phyloP scores from a whole-genome alignment of 192 early-diverging fungal species.

The Spizellomyces sp. region DNA sequence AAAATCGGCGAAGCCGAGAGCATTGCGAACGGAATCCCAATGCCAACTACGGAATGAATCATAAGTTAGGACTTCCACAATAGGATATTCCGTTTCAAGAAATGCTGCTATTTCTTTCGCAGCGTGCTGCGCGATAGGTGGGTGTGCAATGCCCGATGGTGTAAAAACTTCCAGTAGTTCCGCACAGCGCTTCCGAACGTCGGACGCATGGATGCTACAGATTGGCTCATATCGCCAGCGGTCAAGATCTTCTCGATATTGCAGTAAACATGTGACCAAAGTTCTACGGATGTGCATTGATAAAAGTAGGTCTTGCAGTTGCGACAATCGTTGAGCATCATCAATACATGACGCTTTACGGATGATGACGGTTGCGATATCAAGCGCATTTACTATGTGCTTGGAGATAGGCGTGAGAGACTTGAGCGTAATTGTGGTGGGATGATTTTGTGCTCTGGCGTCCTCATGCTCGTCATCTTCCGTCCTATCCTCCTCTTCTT shows the following conservation, averaged over 20 bases:
- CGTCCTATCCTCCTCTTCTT: neutral
- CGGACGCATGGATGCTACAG: neutral
- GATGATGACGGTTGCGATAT: no score
- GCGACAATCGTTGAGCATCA: no score
- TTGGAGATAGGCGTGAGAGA: no score
- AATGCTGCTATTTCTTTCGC: constrained; percentile 10
- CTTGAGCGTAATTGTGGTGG: no score
- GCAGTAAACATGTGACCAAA: constrained; percentile 11
- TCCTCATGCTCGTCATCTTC: no score
- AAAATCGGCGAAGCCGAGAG: neutral
- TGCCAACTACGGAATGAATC: constrained; percentile 10
- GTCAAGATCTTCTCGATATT: constrained; percentile 6
- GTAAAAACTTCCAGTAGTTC: constrained; percentile 1
- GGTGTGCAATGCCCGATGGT: neutral
- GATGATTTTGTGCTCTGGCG: no score
- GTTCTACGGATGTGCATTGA: neutral
- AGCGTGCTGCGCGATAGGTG: neutral
- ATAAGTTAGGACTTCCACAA: constrained; percentile 5
- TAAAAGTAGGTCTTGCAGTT: no score
- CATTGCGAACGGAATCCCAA: constrained; percentile 14
- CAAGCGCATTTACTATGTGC: no score
- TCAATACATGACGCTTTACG: no score
- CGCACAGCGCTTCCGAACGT: neutral
- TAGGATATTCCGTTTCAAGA: neutral
- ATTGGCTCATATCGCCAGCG: constrained; percentile 4